These are phyloP conservation scores for Ogataea angusta DNA, from an alignment of 805 yeast genomes.

Conservation along the genomic window DNA sequence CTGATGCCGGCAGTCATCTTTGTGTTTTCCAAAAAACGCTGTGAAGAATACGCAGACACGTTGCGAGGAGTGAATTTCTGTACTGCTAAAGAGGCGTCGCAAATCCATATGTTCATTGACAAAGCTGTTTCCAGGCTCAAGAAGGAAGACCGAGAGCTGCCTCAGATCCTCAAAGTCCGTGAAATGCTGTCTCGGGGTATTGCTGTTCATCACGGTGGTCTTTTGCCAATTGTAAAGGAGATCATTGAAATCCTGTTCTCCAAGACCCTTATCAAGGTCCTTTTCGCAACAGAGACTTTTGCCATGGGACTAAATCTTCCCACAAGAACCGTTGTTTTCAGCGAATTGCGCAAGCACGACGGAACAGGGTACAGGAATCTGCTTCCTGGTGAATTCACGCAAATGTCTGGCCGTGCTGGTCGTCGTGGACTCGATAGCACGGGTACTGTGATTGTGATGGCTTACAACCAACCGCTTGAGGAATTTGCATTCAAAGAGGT, in stretches of 20 bases:
- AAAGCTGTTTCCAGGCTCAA: constrained; percentile 82
- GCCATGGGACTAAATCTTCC: constrained; percentile 98
- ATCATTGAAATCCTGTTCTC: constrained; percentile 90
- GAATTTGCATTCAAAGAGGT: constrained; percentile 68
- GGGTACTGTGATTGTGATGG: constrained; percentile 93
- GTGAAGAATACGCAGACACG: constrained; percentile 89
- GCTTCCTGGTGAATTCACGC: constrained; percentile 95
- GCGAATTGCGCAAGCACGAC: constrained; percentile 84
- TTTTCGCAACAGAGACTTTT: constrained; percentile 97
- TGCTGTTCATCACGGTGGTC: constrained; percentile 94
- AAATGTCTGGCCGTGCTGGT: constrained; percentile 99
- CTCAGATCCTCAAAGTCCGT: constrained; percentile 81
- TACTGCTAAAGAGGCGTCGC: constrained; percentile 80
- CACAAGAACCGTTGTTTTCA: constrained; percentile 91
- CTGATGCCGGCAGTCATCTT: constrained; percentile 90
- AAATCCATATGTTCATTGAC: constrained; percentile 90
- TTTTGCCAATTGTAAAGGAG: constrained; percentile 89
- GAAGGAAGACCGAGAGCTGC: constrained; percentile 88
- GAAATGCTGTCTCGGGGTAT: constrained; percentile 87
- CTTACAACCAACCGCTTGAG: constrained; percentile 63
- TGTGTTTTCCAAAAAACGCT: constrained; percentile 88
- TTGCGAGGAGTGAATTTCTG: constrained; percentile 74
- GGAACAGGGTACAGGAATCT: constrained; percentile 79
- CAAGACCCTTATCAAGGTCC: constrained; percentile 77
- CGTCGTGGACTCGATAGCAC: constrained; percentile 91